Conservation (phyloP, 768 basidiomycete genomes). For the Mycena epipterygia region DNA sequence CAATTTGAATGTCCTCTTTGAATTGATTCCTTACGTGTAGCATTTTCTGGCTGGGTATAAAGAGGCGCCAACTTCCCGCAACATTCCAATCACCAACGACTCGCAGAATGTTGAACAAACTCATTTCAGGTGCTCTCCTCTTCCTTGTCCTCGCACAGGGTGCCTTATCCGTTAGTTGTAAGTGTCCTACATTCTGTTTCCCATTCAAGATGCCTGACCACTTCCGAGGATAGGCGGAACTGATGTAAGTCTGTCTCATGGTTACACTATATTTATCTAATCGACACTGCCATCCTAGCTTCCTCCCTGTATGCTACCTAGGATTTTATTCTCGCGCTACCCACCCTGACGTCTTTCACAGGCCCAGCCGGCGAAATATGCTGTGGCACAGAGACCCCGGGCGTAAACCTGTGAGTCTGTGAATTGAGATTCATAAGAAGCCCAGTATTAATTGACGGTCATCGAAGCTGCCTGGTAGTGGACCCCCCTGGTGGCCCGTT, state of each 20-base stretch:
- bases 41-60: neutral
- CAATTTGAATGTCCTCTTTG: neutral
- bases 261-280: conserved; percentile 2
- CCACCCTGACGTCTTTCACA: neutral
- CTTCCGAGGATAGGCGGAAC: neutral
- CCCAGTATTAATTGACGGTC: neutral
- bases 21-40: neutral
- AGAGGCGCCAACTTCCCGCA: neutral
- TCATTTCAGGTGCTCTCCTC: conserved; percentile 5
- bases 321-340: neutral
- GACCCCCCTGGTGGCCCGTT: neutral
- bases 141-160: conserved; percentile 3
- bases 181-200: neutral
- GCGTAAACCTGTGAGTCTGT: neutral
- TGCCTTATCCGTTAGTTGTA: neutral
- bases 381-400: conserved; percentile 2
- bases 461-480: neutral
- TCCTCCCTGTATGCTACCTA: neutral
- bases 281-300: neutral
- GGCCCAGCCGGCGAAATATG: neutral
- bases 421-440: neutral
- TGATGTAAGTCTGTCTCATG: neutral
- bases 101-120: conserved; percentile 7
- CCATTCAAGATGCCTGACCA: neutral
- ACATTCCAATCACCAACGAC: neutral